A percentile compares a stretch with the other conserved stretches of the same genome.
Evolutionary conservation across 2,329 filamentous ascomycete species (phyloP).

Genomic region (Trichophyton rubrum): DNA sequence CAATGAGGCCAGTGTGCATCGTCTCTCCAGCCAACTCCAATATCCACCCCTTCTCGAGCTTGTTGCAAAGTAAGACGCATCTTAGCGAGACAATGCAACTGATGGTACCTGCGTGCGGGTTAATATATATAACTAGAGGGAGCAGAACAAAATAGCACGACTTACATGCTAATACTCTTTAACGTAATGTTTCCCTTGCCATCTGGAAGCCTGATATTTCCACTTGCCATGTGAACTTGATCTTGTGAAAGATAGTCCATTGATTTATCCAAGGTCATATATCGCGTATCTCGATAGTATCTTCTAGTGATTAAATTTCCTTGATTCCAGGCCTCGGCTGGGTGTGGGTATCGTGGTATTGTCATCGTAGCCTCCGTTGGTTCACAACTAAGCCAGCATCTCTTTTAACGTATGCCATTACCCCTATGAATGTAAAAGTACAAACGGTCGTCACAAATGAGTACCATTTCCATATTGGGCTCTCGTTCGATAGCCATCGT

Average conservation of each 20-base stretch:
- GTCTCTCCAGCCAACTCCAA: conserved; percentile 6
- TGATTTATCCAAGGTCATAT: not conserved
- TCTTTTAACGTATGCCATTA: not conserved
- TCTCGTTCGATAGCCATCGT: not conserved
- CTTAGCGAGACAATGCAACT: conserved; percentile 1
- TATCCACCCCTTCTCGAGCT: not conserved
- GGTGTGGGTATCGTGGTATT: not conserved
- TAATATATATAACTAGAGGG: not conserved
- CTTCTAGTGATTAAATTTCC: not conserved
- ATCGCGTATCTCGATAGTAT: not conserved
- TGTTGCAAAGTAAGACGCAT: conserved; percentile 2
- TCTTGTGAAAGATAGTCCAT: too few species aligned
- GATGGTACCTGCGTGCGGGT: not conserved
- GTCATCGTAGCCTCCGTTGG: too few species aligned
- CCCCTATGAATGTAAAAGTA: not conserved
- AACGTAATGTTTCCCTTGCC: not conserved
- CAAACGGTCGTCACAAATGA: not conserved
- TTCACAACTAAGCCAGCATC: not conserved
- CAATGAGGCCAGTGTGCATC: conserved; percentile 9
- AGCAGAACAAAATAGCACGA: not conserved
- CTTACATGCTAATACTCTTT: not conserved
- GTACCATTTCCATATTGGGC: not conserved
- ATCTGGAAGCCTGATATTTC: not conserved
- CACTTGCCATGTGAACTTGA: too few species aligned
- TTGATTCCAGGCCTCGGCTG: conserved; percentile 5